These are phyloP conservation scores for Russula sp. DNA, from an alignment of 768 basidiomycete species.

Conservation along the genomic window DNA sequence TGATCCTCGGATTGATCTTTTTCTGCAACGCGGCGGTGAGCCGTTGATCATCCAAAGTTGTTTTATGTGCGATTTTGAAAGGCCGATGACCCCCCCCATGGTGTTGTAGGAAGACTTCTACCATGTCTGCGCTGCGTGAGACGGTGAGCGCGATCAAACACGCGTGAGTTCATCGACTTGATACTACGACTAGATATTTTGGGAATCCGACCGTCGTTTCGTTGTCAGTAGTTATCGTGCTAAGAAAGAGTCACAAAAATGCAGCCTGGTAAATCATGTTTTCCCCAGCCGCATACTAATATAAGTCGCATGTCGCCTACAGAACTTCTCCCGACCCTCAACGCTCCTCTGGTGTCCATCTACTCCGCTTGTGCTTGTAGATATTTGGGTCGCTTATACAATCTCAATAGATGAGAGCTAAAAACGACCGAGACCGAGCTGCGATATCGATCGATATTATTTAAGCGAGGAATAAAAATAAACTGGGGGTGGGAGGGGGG, in stretches of 20 bases:
- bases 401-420: constrained; percentile 49
- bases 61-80: not conserved
- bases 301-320: not conserved
- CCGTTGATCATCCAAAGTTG: constrained; percentile 4
- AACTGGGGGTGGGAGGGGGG: too few species aligned
- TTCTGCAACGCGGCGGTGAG: constrained; percentile 82
- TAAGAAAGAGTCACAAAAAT: constrained; percentile 44
- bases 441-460: not conserved
- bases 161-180: constrained; percentile 46
- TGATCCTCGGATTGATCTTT: constrained; percentile 43
- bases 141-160: constrained; percentile 57
- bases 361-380: not conserved
- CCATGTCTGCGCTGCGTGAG: constrained; percentile 77
- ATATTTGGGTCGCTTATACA: constrained; percentile 34
- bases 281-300: not conserved
- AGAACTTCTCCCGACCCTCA: not conserved
- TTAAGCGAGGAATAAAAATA: not conserved
- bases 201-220: constrained; percentile 61
- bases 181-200: constrained; percentile 30
- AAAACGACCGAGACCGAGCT: constrained; percentile 58
- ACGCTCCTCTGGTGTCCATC: not conserved
- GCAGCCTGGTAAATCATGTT: constrained; percentile 21
- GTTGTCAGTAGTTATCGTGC: constrained; percentile 73
- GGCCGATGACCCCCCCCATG: not conserved
- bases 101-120: constrained; percentile 78